Evolutionary conservation across 805 yeast genomes (phyloP).

Genomic region (Tetrapisispora fleetii): DNA sequence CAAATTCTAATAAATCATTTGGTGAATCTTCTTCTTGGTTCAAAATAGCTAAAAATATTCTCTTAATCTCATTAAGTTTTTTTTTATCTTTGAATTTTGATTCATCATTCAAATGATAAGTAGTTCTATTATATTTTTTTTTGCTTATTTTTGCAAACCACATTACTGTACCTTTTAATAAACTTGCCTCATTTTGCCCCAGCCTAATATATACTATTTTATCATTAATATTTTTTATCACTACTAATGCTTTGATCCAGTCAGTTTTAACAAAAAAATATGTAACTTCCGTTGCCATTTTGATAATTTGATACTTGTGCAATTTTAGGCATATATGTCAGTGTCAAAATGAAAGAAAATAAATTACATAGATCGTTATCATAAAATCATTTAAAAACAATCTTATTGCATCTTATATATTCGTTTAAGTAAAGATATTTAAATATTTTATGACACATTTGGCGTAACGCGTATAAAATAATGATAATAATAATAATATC

Average conservation of each 20-base stretch:
- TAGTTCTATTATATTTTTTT: background rate
- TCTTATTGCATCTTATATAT: too few species aligned
- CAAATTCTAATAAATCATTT: constrained; percentile 9
- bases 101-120: background rate
- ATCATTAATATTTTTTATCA: constrained; percentile 6
- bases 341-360: too few species aligned
- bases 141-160: constrained; percentile 6
- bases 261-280: constrained; percentile 10
- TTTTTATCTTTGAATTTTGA: background rate
- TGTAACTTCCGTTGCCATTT: constrained; percentile 5
- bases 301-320: background rate
- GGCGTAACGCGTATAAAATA: too few species aligned
- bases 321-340: too few species aligned
- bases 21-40: background rate
- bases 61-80: background rate
- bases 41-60: background rate
- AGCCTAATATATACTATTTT: constrained; percentile 14
- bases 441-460: too few species aligned
- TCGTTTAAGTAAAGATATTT: too few species aligned
- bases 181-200: constrained; percentile 9
- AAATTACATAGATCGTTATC: too few species aligned
- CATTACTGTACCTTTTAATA: constrained; percentile 6
- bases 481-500: too few species aligned
- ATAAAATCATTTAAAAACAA: too few species aligned
- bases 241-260: constrained; percentile 9